These are phyloP conservation scores for Polysphondylium violaceum DNA, from an alignment of 78 protist genomes.

Conservation along the genomic window DNA sequence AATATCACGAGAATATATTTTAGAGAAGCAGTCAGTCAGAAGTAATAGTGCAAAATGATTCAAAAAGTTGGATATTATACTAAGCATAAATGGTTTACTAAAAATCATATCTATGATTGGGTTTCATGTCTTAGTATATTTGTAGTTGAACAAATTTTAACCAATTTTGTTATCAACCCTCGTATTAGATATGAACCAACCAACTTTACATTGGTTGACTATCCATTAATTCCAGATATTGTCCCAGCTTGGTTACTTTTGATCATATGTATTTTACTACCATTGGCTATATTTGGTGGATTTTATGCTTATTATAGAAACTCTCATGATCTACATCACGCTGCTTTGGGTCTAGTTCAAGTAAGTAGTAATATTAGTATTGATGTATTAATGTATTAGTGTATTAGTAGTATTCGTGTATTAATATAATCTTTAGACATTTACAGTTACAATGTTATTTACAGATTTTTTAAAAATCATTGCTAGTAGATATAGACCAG, in stretches of 20 bases:
- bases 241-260: constrained; percentile 68
- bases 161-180: constrained; percentile 48
- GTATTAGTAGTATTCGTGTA: no score
- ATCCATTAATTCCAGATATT: constrained; percentile 46
- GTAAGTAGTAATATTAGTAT: no score
- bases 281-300: constrained; percentile 27
- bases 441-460: constrained; percentile 62
- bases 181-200: constrained; percentile 36
- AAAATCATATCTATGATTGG: constrained; percentile 62
- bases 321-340: constrained; percentile 65
- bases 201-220: constrained; percentile 23
- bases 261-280: constrained; percentile 25
- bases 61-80: constrained; percentile 61
- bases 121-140: constrained; percentile 32
- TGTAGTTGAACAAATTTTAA: constrained; percentile 19
- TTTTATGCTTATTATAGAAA: neutral
- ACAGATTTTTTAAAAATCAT: constrained; percentile 52
- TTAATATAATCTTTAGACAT: constrained; percentile 9
- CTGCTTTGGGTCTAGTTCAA: constrained; percentile 52
- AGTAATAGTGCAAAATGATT: constrained; percentile 33
- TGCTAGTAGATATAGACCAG: constrained; percentile 73
- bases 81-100: constrained; percentile 40
- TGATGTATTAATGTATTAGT: neutral
- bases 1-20: no score
- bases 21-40: no score